These are phyloP conservation scores for Camelina sativa DNA, from an alignment of 345 rosid species.

Conservation along the genomic window DNA sequence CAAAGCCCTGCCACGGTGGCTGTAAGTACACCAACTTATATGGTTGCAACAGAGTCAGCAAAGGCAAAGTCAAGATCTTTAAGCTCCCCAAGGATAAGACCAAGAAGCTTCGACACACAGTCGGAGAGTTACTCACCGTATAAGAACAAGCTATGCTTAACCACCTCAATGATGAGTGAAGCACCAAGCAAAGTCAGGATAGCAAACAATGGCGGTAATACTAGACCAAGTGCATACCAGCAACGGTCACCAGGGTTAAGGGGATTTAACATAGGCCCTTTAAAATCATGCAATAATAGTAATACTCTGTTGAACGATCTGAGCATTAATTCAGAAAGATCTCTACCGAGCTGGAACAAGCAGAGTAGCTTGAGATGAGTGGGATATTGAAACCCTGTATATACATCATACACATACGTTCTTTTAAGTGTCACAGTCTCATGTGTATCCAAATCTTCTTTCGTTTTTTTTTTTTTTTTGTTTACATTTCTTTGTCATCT, in stretches of 20 bases:
- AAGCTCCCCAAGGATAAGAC: conserved; percentile 74
- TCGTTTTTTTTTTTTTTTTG: not conserved
- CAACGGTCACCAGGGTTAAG: conserved; percentile 85
- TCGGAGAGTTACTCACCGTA: conserved; percentile 83
- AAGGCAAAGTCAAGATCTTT: conserved; percentile 78
- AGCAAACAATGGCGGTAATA: conserved; percentile 4
- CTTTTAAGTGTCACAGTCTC: conserved; percentile 20
- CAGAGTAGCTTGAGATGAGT: conserved; percentile 50
- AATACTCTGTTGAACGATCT: conserved; percentile 50
- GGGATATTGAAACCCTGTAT: conserved; percentile 24
- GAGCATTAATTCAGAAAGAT: conserved; percentile 61
- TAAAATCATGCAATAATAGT: conserved; percentile 53
- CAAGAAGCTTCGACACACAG: conserved; percentile 69
- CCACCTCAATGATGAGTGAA: conserved; percentile 53
- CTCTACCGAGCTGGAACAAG: conserved; percentile 53
- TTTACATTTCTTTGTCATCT: conserved; percentile 16
- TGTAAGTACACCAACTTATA: conserved; percentile 66
- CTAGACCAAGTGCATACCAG: conserved; percentile 54
- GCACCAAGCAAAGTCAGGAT: conserved; percentile 49
- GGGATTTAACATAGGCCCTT: conserved; percentile 50
- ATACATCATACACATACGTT: conserved; percentile 30
- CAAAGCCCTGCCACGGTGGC: conserved; percentile 44
- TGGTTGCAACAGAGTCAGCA: conserved; percentile 94
- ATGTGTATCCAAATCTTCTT: conserved; percentile 27
- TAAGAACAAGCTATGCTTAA: conserved; percentile 61